Evolutionary conservation across 2,329 filamentous ascomycete species (phyloP).

Genomic region (Beauveria sp.): DNA sequence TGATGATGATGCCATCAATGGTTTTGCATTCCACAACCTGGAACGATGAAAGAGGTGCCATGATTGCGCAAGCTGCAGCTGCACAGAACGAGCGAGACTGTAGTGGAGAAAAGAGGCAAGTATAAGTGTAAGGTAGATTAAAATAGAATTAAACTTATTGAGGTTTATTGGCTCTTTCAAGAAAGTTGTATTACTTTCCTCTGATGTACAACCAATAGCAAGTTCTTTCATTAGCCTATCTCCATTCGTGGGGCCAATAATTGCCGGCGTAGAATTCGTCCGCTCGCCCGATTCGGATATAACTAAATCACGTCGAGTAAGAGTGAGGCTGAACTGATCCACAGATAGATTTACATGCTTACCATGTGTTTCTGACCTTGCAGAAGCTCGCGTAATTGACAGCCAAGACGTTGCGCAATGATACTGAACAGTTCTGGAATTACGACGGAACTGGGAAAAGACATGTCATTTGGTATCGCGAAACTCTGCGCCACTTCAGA

Average conservation of each 20-base stretch:
- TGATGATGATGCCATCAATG: constrained; percentile 30
- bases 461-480: neutral
- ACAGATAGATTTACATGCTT: neutral
- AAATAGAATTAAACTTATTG: neutral
- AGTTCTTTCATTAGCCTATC: neutral
- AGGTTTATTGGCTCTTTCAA: neutral
- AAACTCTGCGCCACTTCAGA: neutral
- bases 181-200: neutral
- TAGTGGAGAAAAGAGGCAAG: neutral
- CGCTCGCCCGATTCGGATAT: constrained; percentile 1
- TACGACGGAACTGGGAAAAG: neutral
- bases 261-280: neutral
- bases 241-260: neutral
- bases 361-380: neutral
- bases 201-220: neutral
- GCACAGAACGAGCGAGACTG: neutral
- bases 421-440: neutral
- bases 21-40: constrained; percentile 32
- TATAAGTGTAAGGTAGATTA: neutral
- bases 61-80: neutral
- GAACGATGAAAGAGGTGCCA: neutral
- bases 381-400: neutral
- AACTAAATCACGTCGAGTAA: neutral
- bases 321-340: neutral
- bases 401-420: neutral